Percentiles rank a stretch among this genome's conserved stretches.
Evolutionary conservation across 768 basidiomycete genomes (phyloP).

Genomic region (Crepidotus variabilis): DNA sequence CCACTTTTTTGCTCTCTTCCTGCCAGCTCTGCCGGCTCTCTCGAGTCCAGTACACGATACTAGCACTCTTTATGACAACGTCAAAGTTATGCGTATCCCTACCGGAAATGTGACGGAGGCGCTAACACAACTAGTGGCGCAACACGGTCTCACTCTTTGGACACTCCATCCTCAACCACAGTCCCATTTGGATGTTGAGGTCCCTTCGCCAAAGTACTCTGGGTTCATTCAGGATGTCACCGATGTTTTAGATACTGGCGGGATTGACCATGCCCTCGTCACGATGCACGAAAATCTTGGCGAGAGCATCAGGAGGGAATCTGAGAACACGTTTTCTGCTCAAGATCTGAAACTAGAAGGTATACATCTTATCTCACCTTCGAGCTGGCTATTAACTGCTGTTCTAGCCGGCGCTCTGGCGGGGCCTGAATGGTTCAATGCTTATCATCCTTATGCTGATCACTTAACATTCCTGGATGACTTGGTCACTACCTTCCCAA

Average conservation of each 20-base stretch:
- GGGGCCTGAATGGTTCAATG: conserved; percentile 5
- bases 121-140: not conserved
- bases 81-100: conserved; percentile 3
- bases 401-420: conserved; percentile 4
- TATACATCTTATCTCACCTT: not conserved
- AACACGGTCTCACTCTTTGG: not conserved
- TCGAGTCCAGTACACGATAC: not conserved
- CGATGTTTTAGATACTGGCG: not conserved
- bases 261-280: conserved; percentile 1
- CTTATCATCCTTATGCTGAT: conserved; percentile 8
- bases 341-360: conserved; percentile 1
- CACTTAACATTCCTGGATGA: conserved; percentile 8
- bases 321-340: conserved; percentile 2
- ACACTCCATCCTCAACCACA: not conserved
- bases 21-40: not conserved
- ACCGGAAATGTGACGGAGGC: conserved; percentile 1
- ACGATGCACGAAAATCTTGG: conserved; percentile 9
- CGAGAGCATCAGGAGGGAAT: conserved; percentile 9
- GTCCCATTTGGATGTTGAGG: conserved; percentile 5
- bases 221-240: not conserved
- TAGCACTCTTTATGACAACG: not conserved
- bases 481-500: conserved; percentile 3
- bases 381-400: not conserved
- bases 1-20: not conserved
- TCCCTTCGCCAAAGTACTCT: not conserved